Evolutionary conservation across 306 rosid species (phyloP).

Genomic region (Acacia confusa): DNA sequence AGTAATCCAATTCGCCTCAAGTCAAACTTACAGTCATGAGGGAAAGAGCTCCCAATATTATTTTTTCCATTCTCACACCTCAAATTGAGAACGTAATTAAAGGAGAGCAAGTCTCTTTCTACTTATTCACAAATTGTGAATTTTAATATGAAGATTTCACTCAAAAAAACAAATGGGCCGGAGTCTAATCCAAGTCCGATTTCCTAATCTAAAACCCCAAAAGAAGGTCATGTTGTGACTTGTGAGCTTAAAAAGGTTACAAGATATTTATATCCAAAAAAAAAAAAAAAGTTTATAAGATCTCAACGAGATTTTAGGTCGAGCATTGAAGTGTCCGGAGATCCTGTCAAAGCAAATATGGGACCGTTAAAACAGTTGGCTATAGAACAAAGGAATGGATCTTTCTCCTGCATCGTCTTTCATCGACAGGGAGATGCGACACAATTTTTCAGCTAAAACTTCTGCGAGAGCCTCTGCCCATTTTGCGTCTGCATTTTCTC

Average conservation of each 20-base stretch:
- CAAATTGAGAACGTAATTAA: too few species aligned
- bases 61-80: too few species aligned
- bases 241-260: neutral
- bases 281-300: neutral
- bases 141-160: neutral
- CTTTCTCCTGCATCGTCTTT: conserved; percentile 1
- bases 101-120: too few species aligned
- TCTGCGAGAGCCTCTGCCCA: neutral
- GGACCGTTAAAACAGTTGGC: conserved; percentile 11
- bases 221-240: neutral
- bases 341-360: neutral
- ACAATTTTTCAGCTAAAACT: neutral
- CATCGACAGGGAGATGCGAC: neutral
- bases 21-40: too few species aligned
- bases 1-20: too few species aligned
- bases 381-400: neutral
- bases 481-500: neutral
- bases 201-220: neutral
- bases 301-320: neutral
- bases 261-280: too few species aligned
- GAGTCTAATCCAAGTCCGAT: neutral
- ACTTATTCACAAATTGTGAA: neutral
- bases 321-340: neutral
- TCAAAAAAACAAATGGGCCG: neutral
- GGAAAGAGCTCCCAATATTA: too few species aligned